These are phyloP conservation scores for Scheffersomyces stambukii DNA, from an alignment of 1,139 yeast species.

Conservation along the genomic window DNA sequence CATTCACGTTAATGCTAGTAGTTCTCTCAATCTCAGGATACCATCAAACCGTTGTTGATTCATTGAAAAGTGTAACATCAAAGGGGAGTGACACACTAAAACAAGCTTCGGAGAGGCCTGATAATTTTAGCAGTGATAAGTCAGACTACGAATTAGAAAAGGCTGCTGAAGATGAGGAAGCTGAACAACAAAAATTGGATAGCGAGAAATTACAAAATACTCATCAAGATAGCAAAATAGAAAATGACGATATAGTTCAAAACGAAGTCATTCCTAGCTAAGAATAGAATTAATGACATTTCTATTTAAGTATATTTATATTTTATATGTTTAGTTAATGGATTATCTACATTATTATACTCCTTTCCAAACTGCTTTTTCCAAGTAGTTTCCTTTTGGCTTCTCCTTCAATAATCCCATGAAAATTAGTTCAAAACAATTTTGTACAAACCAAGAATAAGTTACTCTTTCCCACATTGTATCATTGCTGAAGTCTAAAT, in stretches of 20 bases:
- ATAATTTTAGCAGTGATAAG: conserved; percentile 4
- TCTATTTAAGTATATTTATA: too few species aligned
- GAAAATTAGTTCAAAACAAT: conserved; percentile 36
- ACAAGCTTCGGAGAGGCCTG: conserved; percentile 7
- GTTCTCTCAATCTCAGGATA: conserved; percentile 22
- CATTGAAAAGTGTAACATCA: conserved; percentile 10
- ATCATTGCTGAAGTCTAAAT: too few species aligned
- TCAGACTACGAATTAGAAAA: conserved; percentile 8
- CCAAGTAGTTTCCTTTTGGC: conserved; percentile 42
- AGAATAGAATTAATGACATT: background rate
- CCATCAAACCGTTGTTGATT: conserved; percentile 12
- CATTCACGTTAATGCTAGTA: conserved; percentile 20
- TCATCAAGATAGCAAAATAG: conserved; percentile 2
- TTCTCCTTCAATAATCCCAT: conserved; percentile 41
- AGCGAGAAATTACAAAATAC: conserved; percentile 1
- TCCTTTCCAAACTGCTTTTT: conserved; percentile 43
- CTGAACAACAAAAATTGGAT: conserved; percentile 6
- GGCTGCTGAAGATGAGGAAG: conserved; percentile 12
- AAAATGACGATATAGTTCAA: conserved; percentile 3
- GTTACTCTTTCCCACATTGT: conserved; percentile 46
- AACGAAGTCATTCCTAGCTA: conserved; percentile 1
- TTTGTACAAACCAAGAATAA: conserved; percentile 42
- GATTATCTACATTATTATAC: conserved; percentile 17
- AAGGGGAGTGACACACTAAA: conserved; percentile 15
- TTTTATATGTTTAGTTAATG: conserved; percentile 1